Evolutionary conservation across 2,329 filamentous ascomycete genomes (phyloP), one percentile per base, ranked within the genome.

Genomic region (Fusarium sarcochroum): DNA sequence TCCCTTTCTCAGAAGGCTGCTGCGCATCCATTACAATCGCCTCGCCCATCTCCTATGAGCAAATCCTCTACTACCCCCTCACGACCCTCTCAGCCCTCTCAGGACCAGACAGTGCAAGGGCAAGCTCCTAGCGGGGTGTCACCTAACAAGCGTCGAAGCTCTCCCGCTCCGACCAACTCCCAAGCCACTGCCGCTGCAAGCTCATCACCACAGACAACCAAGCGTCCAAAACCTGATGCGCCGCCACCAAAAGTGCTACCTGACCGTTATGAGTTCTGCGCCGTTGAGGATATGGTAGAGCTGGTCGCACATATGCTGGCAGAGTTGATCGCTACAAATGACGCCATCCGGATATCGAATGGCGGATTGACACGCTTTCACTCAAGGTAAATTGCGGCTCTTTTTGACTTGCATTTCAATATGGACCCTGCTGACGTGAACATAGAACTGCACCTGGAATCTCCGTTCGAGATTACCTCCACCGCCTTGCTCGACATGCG

Each of bases 301-400:
- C 83, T 99, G 63, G 96, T 99, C 70, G 90, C 94, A 45, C 93
- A 97, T 76, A 98, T 99, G 96, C 86, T 99, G 47, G 91, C 94
- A 79, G 96, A 99, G 80, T 84, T 99, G 47, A 97, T 99, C 71
- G 90, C 93, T 65, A 93, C 95, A 67, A 99, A 99, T 75, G 96
- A 99, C 78, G 94, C 95, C 46, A 87, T 98, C 56, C 90, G 91
- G 73, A 79, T 80, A 59, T 80, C 80, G 9, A 93, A 93, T 70
- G 94, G 93, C 34, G 91, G 93, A 34, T 85, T 99, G 57, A 99
- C 96, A 50, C 89, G 96, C 54, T 99, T 99, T 78, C 96, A 99
- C 80, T 98, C 94, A 44, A 91, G 94, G 92, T 93, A 85, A 63
- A 81, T 42, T 54, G 40, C 34, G 52, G 41, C 58, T 50, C 27